Percentiles rank a stretch among this genome's conserved stretches.
Conservation (phyloP, 345 rosid species). For the Raphanus sativus region DNA sequence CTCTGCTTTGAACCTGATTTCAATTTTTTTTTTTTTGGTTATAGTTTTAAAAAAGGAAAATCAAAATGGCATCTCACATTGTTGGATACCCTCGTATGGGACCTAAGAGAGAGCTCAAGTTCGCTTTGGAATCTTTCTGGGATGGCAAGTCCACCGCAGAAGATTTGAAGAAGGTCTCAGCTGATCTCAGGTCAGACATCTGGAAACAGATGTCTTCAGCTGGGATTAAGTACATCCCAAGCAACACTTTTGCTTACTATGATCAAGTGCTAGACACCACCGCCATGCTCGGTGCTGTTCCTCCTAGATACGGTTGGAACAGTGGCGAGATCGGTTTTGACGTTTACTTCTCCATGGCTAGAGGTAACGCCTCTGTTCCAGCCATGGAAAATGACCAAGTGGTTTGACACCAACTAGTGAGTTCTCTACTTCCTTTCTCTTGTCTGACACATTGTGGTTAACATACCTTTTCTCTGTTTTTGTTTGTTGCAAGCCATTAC, state of each 20-base stretch:
- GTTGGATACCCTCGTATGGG: conserved; percentile 99
- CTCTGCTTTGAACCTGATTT: conserved; percentile 22
- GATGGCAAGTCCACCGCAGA: conserved; percentile 90
- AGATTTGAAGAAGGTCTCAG: conserved; percentile 80
- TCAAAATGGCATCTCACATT: conserved; percentile 84
- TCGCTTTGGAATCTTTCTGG: conserved; percentile 98
- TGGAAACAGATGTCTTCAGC: conserved; percentile 92
- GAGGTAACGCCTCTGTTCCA: conserved; percentile 95
- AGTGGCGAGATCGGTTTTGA: conserved; percentile 88
- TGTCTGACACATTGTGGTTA: not conserved
- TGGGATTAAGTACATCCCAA: conserved; percentile 89
- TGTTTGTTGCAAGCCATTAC: conserved; percentile 69
- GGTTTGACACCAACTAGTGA: conserved; percentile 99
- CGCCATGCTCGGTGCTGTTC: conserved; percentile 96
- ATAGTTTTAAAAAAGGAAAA: conserved; percentile 9
- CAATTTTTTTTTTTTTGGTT: not conserved
- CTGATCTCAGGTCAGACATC: conserved; percentile 83
- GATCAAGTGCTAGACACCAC: conserved; percentile 94
- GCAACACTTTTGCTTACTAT: conserved; percentile 93
- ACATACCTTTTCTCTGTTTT: not conserved
- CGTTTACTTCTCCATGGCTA: conserved; percentile 91
- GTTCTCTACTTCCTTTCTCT: conserved; percentile 37
- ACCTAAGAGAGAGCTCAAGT: conserved; percentile 97
- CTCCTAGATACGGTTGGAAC: conserved; percentile 74
- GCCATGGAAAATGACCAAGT: conserved; percentile 99